Evolutionary conservation across 2,329 filamentous ascomycete genomes (phyloP), one percentile per base, ranked within the genome.

Genomic region (Curvularia sp.): DNA sequence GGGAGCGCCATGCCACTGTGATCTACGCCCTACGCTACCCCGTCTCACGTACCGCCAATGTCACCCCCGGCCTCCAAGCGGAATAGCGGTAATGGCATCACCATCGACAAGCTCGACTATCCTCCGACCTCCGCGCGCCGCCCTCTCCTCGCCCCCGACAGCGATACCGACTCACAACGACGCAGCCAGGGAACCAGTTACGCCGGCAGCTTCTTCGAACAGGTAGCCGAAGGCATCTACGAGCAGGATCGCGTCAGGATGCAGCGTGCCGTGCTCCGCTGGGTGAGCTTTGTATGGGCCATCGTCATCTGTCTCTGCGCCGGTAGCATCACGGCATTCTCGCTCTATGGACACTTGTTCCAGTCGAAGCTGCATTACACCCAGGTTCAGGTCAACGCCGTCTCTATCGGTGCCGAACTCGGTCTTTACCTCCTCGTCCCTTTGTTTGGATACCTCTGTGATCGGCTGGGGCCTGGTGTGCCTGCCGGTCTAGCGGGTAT

Each of bases 361-460:
- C 92, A 97, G 76, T 89, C 89, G 55, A 88, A 89, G 44, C 84
- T 99, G 51, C 89, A 88, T 72, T 99, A 98, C 79, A 89, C 88
- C 3, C 95, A 99, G 79, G 86, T 95, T 62, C 91, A 95, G 76
- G 92, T 99, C 78, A 98, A 98, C 77, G 87, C 89, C 30, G 88
- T 97, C 46, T 90, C 92, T 61, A 96, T 96, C 67, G 89, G 90
- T 15, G 92, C 92, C 55, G 94, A 93, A 74, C 81, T 98, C 39
- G 89, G 91, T 38, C 88, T 96, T 81, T 99, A 99, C 79, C 84
- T 97, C 5, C 91, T 92, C n/a, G 93, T 98, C 2, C 91, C 94
- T 2, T 69, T 95, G 41, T 89, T 96, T 69, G 95, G 95, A 38
- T 96, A 94, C 77, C 81, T 96, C 50, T 98, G 94, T 82, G 95